Percentiles rank a stretch among this genome's conserved stretches.
phyloP scores from a whole-genome alignment of 2,329 filamentous ascomycete genomes.

The Monilinia fructicola region DNA sequence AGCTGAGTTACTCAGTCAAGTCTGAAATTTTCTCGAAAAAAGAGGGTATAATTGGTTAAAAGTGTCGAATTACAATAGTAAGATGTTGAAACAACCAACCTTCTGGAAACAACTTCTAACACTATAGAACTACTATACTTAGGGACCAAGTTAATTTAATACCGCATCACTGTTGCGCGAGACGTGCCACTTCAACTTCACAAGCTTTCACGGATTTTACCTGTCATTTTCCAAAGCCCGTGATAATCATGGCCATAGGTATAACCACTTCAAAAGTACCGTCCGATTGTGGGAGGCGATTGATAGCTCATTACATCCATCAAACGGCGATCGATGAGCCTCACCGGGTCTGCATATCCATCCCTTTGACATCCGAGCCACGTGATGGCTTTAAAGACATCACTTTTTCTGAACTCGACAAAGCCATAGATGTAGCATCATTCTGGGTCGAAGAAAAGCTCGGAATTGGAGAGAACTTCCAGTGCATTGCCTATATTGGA shows the following conservation, averaged over 20 bases:
- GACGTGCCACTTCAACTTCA: neutral
- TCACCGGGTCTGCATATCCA: constrained; percentile 14
- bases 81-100: neutral
- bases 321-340: constrained; percentile 12
- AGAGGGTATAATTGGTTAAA: neutral
- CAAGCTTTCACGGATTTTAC: neutral
- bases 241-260: neutral
- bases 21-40: neutral
- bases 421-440: constrained; percentile 29
- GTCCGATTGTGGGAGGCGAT: constrained; percentile 12
- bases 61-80: neutral
- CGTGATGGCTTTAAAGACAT: constrained; percentile 26
- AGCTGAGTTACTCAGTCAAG: no score
- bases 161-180: neutral
- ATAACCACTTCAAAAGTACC: neutral
- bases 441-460: constrained; percentile 23
- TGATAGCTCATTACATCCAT: constrained; percentile 10
- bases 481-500: constrained; percentile 48
- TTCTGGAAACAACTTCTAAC: neutral
- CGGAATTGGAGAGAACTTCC: constrained; percentile 32
- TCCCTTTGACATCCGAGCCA: constrained; percentile 9
- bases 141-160: neutral
- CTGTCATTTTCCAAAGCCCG: no score
- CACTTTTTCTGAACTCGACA: constrained; percentile 27
- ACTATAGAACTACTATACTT: neutral